phyloP scores from a whole-genome alignment of 768 basidiomycete genomes.

The Filobasidium wieringae region DNA sequence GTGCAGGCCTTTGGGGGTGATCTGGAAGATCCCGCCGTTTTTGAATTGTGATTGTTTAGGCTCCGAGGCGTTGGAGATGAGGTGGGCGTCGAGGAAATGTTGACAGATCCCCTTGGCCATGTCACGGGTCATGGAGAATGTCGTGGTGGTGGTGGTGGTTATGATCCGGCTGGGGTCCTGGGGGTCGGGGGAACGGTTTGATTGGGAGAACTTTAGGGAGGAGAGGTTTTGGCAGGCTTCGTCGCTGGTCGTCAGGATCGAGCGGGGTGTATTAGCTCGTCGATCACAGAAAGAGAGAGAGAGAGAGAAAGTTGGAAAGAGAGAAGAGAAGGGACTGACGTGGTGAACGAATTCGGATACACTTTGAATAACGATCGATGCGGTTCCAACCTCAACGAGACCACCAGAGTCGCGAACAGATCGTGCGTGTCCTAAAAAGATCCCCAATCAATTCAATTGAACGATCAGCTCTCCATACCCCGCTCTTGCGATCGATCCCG shows the following conservation, averaged over 20 bases:
- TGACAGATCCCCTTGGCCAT: conserved; percentile 99
- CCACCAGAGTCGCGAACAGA: conserved; percentile 90
- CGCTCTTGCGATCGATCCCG: no score
- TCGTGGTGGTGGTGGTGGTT: conserved; percentile 97
- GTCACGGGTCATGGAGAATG: conserved; percentile 98
- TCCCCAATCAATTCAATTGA: no score
- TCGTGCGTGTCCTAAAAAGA: conserved; percentile 82
- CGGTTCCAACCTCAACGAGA: conserved; percentile 73
- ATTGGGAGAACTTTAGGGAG: conserved; percentile 96
- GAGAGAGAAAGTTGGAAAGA: not conserved
- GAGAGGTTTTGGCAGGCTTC: conserved; percentile 88
- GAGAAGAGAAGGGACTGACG: conserved; percentile 50
- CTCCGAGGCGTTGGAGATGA: conserved; percentile 94
- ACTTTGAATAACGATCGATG: conserved; percentile 95
- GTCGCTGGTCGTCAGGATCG: no score
- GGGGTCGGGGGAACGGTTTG: conserved; percentile 94
- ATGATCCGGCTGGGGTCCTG: conserved; percentile 95
- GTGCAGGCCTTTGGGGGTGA: conserved; percentile 96
- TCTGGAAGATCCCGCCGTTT: conserved; percentile 87
- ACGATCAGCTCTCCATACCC: no score
- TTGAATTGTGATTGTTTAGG: conserved; percentile 82
- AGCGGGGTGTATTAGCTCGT: no score
- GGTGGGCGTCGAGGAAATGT: conserved; percentile 97
- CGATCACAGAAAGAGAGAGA: not conserved
- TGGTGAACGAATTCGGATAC: conserved; percentile 88